Evolutionary conservation across 306 rosid genomes (phyloP).

Genomic region (Ammopiptanthus mongolicus): DNA sequence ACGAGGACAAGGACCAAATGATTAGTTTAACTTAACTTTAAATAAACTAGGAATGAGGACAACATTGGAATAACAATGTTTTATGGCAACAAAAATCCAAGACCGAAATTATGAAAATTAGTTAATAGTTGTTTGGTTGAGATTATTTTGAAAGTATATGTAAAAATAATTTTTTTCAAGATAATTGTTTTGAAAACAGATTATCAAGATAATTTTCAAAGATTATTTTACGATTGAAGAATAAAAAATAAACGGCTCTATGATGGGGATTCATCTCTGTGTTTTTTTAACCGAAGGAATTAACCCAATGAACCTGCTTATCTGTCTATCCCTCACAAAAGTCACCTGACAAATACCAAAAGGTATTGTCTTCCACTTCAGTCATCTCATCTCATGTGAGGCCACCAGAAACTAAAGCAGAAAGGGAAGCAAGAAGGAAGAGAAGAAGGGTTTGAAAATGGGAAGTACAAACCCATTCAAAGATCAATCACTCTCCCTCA

Average conservation of each 20-base stretch:
- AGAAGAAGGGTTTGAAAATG: conserved; percentile 30
- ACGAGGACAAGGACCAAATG: too few species aligned
- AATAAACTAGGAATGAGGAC: too few species aligned
- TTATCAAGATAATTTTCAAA: too few species aligned
- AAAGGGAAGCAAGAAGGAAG: not conserved
- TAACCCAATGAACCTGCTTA: not conserved
- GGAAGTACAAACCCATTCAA: conserved; percentile 39
- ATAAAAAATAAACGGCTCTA: too few species aligned
- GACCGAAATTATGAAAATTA: not conserved
- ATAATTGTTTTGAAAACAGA: too few species aligned
- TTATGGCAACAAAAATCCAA: not conserved
- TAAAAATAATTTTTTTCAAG: too few species aligned
- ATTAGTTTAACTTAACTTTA: too few species aligned
- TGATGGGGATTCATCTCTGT: not conserved
- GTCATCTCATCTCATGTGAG: not conserved
- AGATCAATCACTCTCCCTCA: conserved; percentile 30
- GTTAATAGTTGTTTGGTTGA: too few species aligned
- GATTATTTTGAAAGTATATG: too few species aligned
- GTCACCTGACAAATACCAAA: not conserved
- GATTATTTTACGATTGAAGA: too few species aligned
- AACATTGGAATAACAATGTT: not conserved
- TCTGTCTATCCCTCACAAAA: not conserved
- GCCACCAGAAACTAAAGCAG: not conserved
- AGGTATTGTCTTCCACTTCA: not conserved
- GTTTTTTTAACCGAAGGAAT: not conserved